These are phyloP conservation scores for Leavenworthia alabamica DNA, from an alignment of 345 rosid species.

Conservation along the genomic window DNA sequence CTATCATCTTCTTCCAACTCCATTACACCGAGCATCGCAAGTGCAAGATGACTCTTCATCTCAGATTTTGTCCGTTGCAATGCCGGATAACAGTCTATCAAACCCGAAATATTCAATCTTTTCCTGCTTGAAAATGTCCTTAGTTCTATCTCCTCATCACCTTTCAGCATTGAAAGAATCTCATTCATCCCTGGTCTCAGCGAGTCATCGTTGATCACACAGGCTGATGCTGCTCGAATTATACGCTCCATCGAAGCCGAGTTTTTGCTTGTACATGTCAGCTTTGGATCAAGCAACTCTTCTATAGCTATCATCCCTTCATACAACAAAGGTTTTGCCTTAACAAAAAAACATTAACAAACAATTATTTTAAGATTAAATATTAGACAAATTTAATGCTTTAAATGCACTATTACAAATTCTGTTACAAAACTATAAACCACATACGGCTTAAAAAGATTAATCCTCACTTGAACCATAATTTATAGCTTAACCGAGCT, in stretches of 20 bases:
- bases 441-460: not conserved
- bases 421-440: not conserved
- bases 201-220: constrained; percentile 63
- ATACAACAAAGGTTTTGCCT: constrained; percentile 76
- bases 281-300: constrained; percentile 61
- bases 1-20: constrained; percentile 62
- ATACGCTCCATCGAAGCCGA: constrained; percentile 42
- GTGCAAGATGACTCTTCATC: constrained; percentile 76
- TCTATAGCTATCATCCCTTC: constrained; percentile 56
- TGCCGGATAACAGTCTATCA: constrained; percentile 54
- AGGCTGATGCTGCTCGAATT: constrained; percentile 76
- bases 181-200: constrained; percentile 56
- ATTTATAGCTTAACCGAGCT: constrained; percentile 3
- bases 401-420: not conserved
- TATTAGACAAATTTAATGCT: not conserved
- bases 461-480: not conserved
- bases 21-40: constrained; percentile 83
- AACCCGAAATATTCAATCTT: constrained; percentile 50
- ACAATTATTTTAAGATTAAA: too few relatives aligned
- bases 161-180: constrained; percentile 51
- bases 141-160: constrained; percentile 38
- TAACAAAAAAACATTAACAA: not conserved
- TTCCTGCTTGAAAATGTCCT: constrained; percentile 33
- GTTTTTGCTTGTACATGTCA: constrained; percentile 36
- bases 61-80: constrained; percentile 62